Conservation (phyloP, 148 eudicot genomes). For the Rhododendron simsii region DNA sequence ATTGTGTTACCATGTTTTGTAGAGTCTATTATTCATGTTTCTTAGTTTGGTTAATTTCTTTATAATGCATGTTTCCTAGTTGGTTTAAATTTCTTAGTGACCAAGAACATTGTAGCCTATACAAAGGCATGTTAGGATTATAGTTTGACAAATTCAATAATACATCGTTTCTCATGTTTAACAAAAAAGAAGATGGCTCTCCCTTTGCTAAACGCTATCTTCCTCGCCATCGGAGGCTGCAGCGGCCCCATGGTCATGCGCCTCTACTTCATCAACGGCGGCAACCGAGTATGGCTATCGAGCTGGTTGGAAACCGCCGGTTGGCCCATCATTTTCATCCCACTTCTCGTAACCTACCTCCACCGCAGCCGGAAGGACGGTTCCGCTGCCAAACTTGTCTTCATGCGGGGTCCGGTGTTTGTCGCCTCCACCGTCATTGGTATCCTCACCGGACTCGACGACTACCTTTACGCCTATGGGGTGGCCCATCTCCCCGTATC, state of each 20-base stretch:
- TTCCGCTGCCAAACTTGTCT: constrained; percentile 18
- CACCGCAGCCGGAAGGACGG: constrained; percentile 9
- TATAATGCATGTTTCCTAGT: too few relatives aligned
- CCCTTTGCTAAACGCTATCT: constrained; percentile 28
- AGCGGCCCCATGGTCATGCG: constrained; percentile 47
- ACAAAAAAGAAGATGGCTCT: constrained; percentile 20
- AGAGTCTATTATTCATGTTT: too few relatives aligned
- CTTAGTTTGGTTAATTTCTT: too few relatives aligned
- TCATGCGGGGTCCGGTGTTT: constrained; percentile 21
- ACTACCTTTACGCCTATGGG: constrained; percentile 54
- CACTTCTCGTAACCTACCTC: constrained; percentile 26
- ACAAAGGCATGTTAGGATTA: too few relatives aligned
- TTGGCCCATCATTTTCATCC: constrained; percentile 49
- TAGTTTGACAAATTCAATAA: too few relatives aligned
- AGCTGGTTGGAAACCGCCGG: constrained; percentile 53
- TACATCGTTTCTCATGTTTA: too few relatives aligned
- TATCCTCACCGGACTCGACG: constrained; percentile 46
- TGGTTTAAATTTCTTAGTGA: too few relatives aligned
- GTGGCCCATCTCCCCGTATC: constrained; percentile 59
- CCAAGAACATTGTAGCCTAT: too few relatives aligned
- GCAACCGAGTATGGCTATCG: constrained; percentile 50
- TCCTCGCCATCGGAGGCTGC: constrained; percentile 36
- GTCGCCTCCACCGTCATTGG: constrained; percentile 27
- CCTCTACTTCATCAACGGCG: constrained; percentile 59
- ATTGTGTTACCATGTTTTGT: too few relatives aligned